Base-by-base conservation (phyloP, 495 filamentous ascomycete species). In the Copromyces sp. region DNA sequence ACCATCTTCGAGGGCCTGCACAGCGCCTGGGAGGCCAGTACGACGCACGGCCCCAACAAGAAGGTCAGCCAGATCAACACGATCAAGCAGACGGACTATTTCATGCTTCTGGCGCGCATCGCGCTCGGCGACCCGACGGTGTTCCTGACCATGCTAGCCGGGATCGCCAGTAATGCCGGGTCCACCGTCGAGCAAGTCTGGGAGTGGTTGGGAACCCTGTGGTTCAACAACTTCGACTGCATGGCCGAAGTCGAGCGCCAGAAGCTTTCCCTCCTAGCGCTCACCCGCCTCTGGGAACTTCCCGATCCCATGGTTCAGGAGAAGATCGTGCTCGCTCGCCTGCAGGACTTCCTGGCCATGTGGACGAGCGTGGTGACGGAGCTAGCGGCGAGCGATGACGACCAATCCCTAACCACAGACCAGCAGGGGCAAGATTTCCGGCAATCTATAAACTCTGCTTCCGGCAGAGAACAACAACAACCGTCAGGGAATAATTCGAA, bases 181-280 rank as follows among this genome's bases (percentile, higher is more conserved):
- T 38, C 83, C 39, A 72, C 78, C 4, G 68, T 81, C 20, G 81
- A 85, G 3, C 86, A 90, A 42, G 83, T 86, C 37, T 87, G 86
- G 74, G 81, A 90, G 53, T 97, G 94, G 94, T 84, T 98, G 39
- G 81, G 93, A 47, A 84, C 86, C 1, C 94, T 96, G 80, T 99
- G 95, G 95, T 97, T 98, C 82, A 80, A 82, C 42, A 91, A 94
- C 75, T 93, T 96, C 76, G 92, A 95, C 76, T 90, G 88, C 78
- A 93, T 96, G 80, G 89, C 87, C 47, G 89, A 93, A 79, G 83
- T 88, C 5, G 89, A 86, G 40, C 86, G 90, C 53, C 89, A 92
- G 81, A 99, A 99, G 81, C 85, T 98, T 12, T 92, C 90, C 74
- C 89, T 87, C 68, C 86, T 99, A 3, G 95, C 89, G 7, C 86